These are phyloP conservation scores for Cryptococcus hybrid DNA, from an alignment of 1,284 basidiomycete species.

Conservation along the genomic window DNA sequence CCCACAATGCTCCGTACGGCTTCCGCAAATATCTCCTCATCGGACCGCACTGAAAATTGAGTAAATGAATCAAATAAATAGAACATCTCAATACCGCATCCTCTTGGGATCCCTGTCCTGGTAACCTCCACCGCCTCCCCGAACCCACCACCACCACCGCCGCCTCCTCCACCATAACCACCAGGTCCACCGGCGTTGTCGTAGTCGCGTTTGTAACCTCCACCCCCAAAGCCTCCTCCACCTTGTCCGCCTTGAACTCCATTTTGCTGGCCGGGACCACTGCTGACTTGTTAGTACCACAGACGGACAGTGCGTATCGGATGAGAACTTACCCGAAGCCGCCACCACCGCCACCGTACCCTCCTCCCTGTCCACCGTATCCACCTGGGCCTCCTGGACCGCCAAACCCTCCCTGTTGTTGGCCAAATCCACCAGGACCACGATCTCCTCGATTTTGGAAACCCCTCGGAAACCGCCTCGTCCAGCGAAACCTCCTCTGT, in stretches of 20 bases:
- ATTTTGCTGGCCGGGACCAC: slow-evolving; percentile 9
- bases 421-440: slow-evolving; percentile 18
- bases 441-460: slow-evolving; percentile 5
- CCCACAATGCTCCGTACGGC: neutral
- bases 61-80: neutral
- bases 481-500: slow-evolving; percentile 25
- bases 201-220: slow-evolving; percentile 20
- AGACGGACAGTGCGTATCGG: neutral
- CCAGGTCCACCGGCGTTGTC: slow-evolving; percentile 10
- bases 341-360: slow-evolving; percentile 4
- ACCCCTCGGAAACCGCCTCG: slow-evolving; percentile 7
- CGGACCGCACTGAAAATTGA: too few species aligned
- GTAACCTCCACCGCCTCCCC: slow-evolving; percentile 9
- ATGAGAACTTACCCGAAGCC: slow-evolving; percentile 12
- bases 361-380: slow-evolving; percentile 1
- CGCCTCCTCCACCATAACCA: slow-evolving; percentile 5
- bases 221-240: slow-evolving; percentile 7
- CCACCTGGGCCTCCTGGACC: slow-evolving; percentile 18
- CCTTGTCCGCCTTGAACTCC: slow-evolving; percentile 7
- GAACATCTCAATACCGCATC: slow-evolving; percentile 18
- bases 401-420: slow-evolving; percentile 20
- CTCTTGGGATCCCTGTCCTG: slow-evolving; percentile 26
- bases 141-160: slow-evolving; percentile 1
- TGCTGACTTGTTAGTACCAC: neutral
- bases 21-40: too few species aligned